Conservation (phyloP, 2,329 filamentous ascomycete species). For the Alternaria panax region DNA sequence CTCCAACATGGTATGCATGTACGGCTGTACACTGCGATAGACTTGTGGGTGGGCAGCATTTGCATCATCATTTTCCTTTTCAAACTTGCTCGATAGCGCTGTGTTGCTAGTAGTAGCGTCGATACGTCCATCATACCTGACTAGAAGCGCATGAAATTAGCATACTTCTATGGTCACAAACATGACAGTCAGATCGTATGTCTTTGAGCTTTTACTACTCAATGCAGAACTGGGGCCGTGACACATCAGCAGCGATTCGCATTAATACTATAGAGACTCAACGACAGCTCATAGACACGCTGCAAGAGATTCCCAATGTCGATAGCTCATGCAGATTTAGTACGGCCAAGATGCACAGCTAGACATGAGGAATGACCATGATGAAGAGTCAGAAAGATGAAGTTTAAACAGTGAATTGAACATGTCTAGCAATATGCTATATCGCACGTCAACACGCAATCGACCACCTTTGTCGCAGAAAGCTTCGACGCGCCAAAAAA, state of each 20-base stretch:
- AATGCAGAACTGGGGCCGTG: not conserved
- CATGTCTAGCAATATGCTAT: slow-evolving; percentile 27
- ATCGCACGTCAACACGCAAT: slow-evolving; percentile 31
- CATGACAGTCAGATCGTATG: not conserved
- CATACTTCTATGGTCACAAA: not conserved
- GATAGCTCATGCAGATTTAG: not conserved
- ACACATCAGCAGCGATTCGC: not conserved
- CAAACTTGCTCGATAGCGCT: not conserved
- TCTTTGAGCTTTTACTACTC: not conserved
- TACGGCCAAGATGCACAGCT: not conserved
- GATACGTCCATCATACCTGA: not conserved
- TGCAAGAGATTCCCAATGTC: not conserved
- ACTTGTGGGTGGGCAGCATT: not conserved
- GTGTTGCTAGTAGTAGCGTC: not conserved
- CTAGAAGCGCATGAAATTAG: not conserved
- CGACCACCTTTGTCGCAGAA: slow-evolving; percentile 37
- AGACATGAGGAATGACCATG: not conserved
- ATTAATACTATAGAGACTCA: not conserved
- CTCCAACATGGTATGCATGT: not conserved
- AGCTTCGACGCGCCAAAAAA: slow-evolving; percentile 40
- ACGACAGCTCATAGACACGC: not conserved
- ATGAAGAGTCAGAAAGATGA: slow-evolving; percentile 21
- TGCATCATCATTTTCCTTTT: too few relatives aligned
- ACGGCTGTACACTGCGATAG: not conserved
- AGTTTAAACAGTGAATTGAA: slow-evolving; percentile 31